Conservation (phyloP, 495 filamentous ascomycete species). For the Thozetella sp. region DNA sequence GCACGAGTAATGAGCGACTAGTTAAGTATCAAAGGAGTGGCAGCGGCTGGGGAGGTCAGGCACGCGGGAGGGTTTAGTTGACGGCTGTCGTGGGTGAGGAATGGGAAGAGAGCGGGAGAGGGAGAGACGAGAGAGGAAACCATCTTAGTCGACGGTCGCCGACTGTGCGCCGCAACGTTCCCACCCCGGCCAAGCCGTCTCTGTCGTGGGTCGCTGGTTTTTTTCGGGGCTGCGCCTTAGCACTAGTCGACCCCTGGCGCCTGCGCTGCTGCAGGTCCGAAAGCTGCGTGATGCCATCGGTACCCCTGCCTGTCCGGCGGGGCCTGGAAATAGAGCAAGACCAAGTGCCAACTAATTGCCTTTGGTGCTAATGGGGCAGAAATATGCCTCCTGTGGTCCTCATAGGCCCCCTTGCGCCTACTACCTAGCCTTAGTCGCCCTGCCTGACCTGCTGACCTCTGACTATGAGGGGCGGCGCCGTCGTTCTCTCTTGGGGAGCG, state of each 20-base stretch:
- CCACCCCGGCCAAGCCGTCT: background rate
- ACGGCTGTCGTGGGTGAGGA: background rate
- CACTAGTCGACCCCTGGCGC: background rate
- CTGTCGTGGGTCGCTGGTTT: background rate
- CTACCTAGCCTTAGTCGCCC: no score
- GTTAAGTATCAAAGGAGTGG: constrained; percentile 5
- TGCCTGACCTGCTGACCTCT: no score
- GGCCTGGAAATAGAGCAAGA: background rate
- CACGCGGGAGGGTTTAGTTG: background rate
- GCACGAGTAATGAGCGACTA: constrained; percentile 4
- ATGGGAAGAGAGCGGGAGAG: background rate
- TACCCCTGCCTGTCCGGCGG: no score
- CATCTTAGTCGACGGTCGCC: background rate
- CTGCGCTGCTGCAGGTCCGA: background rate
- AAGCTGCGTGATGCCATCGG: background rate
- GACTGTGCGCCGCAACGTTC: background rate
- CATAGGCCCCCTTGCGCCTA: no score
- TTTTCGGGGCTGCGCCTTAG: background rate
- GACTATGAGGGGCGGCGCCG: no score
- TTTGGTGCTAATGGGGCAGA: no score
- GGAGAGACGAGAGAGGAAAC: background rate
- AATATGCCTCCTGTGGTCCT: no score
- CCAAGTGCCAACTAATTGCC: no score
- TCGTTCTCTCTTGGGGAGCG: no score
- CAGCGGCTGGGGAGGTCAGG: background rate